Conservation (phyloP, 495 filamentous ascomycete species). For the Trichoderma asperelloides region DNA sequence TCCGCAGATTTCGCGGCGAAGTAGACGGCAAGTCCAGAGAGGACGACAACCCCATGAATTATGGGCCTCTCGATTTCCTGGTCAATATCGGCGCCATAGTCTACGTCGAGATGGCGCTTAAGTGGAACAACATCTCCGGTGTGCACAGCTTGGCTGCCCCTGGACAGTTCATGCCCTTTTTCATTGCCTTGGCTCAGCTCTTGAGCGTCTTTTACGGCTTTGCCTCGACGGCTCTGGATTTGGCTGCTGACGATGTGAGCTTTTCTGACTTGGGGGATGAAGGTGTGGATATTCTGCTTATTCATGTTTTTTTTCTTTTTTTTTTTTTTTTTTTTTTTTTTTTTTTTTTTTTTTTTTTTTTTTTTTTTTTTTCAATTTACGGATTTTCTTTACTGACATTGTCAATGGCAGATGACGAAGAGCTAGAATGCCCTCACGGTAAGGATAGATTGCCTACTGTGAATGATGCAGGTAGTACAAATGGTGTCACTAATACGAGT, state of each 20-base stretch:
- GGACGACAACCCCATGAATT: background rate
- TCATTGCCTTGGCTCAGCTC: background rate
- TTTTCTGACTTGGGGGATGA: background rate
- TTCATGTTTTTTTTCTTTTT: too few species aligned
- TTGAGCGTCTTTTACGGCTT: background rate
- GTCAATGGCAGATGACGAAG: too few species aligned
- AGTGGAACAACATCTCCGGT: background rate
- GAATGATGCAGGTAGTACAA: too few species aligned
- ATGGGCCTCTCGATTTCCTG: background rate
- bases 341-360: background rate
- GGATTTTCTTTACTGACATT: background rate
- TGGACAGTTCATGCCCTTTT: slow-evolving; percentile 1
- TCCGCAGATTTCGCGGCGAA: background rate
- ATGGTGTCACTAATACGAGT: too few species aligned
- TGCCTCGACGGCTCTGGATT: background rate
- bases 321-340: background rate
- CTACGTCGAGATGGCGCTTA: slow-evolving; percentile 1
- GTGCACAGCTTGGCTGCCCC: background rate
- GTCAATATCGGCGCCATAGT: slow-evolving; percentile 5
- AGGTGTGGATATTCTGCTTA: too few species aligned
- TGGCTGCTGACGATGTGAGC: background rate
- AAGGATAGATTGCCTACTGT: too few species aligned
- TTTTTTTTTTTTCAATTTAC: background rate
- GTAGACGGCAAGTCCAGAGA: background rate
- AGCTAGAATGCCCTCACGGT: too few species aligned